Evolutionary conservation across 345 rosid genomes (phyloP).

Genomic region (Gossypium ekmanianum): DNA sequence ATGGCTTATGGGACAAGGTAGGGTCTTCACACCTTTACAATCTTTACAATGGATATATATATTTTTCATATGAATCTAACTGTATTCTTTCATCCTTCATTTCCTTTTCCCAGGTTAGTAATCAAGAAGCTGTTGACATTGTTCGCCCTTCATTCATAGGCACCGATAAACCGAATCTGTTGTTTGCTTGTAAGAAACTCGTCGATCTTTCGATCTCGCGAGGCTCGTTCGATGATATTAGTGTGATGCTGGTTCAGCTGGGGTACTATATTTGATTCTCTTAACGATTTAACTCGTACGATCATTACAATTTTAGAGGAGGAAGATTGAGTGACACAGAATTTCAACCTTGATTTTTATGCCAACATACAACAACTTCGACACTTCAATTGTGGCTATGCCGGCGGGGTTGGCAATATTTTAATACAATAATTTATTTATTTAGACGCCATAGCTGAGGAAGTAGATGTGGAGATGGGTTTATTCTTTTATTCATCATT

Average conservation of each 20-base stretch:
- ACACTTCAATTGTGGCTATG: too few relatives aligned
- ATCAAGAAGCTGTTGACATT: conserved; percentile 83
- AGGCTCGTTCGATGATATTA: conserved; percentile 76
- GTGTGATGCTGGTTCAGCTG: conserved; percentile 58
- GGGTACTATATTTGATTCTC: conserved; percentile 25
- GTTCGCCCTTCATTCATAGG: conserved; percentile 50
- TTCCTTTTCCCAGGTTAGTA: conserved; percentile 41
- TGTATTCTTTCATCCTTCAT: neutral
- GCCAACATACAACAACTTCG: too few relatives aligned
- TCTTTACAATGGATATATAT: neutral
- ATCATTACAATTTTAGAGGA: too few relatives aligned
- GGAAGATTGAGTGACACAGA: too few relatives aligned
- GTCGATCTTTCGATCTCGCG: conserved; percentile 54
- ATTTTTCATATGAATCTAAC: neutral
- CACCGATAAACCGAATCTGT: conserved; percentile 33
- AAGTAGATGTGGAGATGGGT: neutral
- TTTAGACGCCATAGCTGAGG: too few relatives aligned
- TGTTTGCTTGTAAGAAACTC: conserved; percentile 64
- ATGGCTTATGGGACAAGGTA: conserved; percentile 90
- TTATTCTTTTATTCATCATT: conserved; percentile 5
- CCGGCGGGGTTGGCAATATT: too few relatives aligned
- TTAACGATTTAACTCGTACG: neutral
- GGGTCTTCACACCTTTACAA: neutral
- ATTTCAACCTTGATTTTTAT: too few relatives aligned
- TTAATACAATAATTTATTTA: too few relatives aligned